A percentile compares a stretch with the other conserved stretches of the same genome.
These are phyloP conservation scores for Tuber brumale DNA, from an alignment of 495 filamentous ascomycete genomes.

Conservation along the genomic window DNA sequence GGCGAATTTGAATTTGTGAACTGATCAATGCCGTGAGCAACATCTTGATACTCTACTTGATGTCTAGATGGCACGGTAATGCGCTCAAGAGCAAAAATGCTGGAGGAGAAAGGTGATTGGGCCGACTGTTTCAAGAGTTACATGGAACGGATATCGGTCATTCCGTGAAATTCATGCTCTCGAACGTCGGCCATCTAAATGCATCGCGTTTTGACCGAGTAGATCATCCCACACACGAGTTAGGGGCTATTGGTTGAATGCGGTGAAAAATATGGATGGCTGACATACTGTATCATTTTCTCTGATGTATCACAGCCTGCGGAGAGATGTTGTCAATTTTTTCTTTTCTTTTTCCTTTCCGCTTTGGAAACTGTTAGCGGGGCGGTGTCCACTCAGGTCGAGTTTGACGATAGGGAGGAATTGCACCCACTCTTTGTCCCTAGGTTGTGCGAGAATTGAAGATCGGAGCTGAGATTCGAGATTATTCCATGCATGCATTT, in stretches of 20 bases:
- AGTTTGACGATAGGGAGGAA: conserved; percentile 6
- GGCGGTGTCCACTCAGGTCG: conserved; percentile 21
- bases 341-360: conserved; percentile 13
- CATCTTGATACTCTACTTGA: background rate
- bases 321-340: conserved; percentile 21
- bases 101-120: background rate
- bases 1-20: background rate
- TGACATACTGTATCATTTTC: background rate
- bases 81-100: background rate
- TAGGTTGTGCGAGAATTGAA: background rate
- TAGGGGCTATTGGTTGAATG: background rate
- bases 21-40: background rate
- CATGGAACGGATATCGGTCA: background rate
- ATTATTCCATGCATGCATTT: conserved; percentile 34
- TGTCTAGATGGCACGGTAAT: background rate
- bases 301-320: background rate
- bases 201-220: background rate
- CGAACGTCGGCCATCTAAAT: background rate
- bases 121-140: background rate
- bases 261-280: background rate
- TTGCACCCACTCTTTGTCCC: background rate
- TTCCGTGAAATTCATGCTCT: conserved; percentile 3
- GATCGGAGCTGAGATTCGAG: conserved; percentile 12
- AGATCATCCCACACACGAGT: background rate
- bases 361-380: conserved; percentile 22